Evolutionary conservation across 768 basidiomycete genomes (phyloP).

Genomic region (Leccinum barrowsii): DNA sequence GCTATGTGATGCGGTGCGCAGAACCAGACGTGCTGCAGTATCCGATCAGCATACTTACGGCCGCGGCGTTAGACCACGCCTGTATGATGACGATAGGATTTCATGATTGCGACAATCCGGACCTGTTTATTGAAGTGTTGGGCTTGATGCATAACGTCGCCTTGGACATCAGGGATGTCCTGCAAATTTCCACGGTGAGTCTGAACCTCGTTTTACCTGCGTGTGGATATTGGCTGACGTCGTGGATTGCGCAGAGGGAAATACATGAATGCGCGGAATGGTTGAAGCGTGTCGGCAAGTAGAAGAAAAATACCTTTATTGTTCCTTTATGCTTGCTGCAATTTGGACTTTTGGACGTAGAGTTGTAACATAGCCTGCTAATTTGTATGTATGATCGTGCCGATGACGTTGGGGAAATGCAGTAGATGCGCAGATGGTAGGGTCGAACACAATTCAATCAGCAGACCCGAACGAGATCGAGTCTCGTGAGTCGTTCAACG

Average conservation of each 20-base stretch:
- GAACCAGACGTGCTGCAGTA: conserved; percentile 54
- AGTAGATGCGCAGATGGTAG: neutral
- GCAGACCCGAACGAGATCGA: too few species aligned
- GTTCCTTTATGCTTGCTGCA: neutral
- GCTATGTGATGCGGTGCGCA: conserved; percentile 14
- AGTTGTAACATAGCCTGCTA: neutral
- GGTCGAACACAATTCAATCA: too few species aligned
- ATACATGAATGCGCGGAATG: conserved; percentile 24
- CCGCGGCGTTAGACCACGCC: conserved; percentile 47
- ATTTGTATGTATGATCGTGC: neutral
- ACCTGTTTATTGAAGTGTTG: conserved; percentile 9
- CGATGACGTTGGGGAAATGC: neutral
- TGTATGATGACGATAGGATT: conserved; percentile 33
- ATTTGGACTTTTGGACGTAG: conserved; percentile 6
- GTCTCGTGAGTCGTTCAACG: too few species aligned
- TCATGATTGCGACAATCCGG: conserved; percentile 22
- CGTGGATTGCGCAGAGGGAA: conserved; percentile 16
- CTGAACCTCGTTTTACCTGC: neutral
- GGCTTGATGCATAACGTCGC: conserved; percentile 13
- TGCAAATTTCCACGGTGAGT: conserved; percentile 22
- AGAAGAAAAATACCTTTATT: neutral
- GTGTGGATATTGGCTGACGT: conserved; percentile 1
- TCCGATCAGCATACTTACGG: conserved; percentile 52
- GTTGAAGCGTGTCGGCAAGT: conserved; percentile 12
- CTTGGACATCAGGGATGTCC: conserved; percentile 25